These are phyloP conservation scores for Leucocoprinus leucothites DNA, from an alignment of 768 basidiomycete genomes.

Conservation along the genomic window DNA sequence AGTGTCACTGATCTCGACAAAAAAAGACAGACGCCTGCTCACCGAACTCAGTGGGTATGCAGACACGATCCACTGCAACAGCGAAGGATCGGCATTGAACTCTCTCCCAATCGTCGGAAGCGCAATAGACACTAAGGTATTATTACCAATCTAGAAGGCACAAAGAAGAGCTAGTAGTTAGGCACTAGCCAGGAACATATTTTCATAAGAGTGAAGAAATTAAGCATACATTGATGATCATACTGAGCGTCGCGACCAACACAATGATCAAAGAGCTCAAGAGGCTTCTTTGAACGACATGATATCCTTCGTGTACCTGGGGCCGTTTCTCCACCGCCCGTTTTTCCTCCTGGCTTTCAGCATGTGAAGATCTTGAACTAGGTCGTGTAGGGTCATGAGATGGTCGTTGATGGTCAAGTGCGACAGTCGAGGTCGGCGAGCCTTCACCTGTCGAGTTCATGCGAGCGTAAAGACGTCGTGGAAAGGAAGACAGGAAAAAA, in stretches of 20 bases:
- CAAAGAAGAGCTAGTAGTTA: neutral
- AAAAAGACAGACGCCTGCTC: neutral
- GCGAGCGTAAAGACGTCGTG: neutral
- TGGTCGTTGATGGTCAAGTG: neutral
- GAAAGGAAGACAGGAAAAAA: neutral
- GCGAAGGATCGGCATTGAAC: conserved; percentile 44
- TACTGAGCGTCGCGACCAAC: conserved; percentile 36
- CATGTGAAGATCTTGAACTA: too few species aligned
- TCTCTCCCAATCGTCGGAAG: conserved; percentile 50
- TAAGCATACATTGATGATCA: conserved; percentile 31
- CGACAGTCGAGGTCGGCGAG: neutral
- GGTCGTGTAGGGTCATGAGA: too few species aligned
- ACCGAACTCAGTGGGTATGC: conserved; percentile 70
- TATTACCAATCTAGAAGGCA: conserved; percentile 32
- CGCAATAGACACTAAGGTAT: conserved; percentile 47
- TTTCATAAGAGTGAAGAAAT: neutral
- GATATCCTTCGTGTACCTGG: neutral
- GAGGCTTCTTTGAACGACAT: neutral
- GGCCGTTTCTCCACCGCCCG: neutral
- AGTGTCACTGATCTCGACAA: too few species aligned
- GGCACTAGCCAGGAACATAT: neutral
- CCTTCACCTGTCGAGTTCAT: neutral
- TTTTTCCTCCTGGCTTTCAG: neutral
- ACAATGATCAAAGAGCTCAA: conserved; percentile 19
- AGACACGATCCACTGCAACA: conserved; percentile 64